Evolutionary conservation across 805 yeast species (phyloP).

Genomic region (Schwanniomyces yamadae): DNA sequence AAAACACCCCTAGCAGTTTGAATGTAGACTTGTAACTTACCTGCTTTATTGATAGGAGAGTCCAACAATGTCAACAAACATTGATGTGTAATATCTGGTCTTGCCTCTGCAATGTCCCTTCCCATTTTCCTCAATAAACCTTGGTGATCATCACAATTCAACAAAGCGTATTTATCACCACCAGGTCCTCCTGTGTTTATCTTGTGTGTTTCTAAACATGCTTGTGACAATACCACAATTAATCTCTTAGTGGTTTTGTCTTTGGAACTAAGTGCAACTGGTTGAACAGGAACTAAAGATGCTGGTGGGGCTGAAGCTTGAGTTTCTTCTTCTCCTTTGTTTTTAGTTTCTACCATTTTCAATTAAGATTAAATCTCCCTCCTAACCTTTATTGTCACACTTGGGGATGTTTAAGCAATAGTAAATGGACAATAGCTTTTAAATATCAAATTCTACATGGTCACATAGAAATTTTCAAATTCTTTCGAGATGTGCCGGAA

Average conservation of each 20-base stretch:
- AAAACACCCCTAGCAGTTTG: slow-evolving; percentile 94
- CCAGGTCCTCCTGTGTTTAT: slow-evolving; percentile 79
- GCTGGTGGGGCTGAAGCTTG: slow-evolving; percentile 44
- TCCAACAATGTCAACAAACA: slow-evolving; percentile 91
- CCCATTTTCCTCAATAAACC: slow-evolving; percentile 94
- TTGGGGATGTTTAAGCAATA: too few relatives aligned
- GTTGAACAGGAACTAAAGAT: slow-evolving; percentile 83
- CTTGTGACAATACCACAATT: slow-evolving; percentile 93
- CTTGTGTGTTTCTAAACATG: slow-evolving; percentile 93
- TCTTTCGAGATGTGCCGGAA: slow-evolving; percentile 1
- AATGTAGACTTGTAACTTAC: slow-evolving; percentile 92
- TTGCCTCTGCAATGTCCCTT: slow-evolving; percentile 94
- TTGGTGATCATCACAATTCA: slow-evolving; percentile 98
- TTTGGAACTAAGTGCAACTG: slow-evolving; percentile 73
- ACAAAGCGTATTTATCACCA: slow-evolving; percentile 82
- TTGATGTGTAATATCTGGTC: slow-evolving; percentile 99
- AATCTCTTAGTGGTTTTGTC: slow-evolving; percentile 86
- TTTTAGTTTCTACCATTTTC: slow-evolving; percentile 8
- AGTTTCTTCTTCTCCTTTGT: slow-evolving; percentile 10
- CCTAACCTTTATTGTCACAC: not conserved
- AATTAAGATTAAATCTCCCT: not conserved
- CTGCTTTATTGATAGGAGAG: slow-evolving; percentile 98
- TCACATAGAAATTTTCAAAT: slow-evolving; percentile 4
- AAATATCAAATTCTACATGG: too few relatives aligned
- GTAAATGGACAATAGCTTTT: too few relatives aligned